Base-by-base conservation (phyloP, 306 rosid genomes). In the Cucurbita moschata region DNA sequence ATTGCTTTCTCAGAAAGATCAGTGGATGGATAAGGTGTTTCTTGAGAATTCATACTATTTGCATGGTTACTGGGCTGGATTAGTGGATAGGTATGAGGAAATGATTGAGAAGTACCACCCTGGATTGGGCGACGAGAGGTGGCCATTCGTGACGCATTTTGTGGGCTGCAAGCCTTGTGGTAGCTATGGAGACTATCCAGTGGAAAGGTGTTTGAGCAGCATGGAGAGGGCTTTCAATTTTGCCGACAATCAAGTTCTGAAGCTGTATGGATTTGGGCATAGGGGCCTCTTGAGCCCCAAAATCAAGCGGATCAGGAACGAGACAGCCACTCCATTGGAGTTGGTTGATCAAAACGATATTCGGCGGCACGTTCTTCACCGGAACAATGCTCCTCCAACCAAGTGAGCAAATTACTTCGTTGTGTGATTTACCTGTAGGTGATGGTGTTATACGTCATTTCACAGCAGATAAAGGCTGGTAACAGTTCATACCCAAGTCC, bases 161-260 rank as follows among this genome's bases (percentile, higher is more conserved):
- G 99, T 95, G 47, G 99, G 99, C 4, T 95, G 99, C 82, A 95
- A 95, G 78, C 99, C 99, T 4, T 95, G 99, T 86, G 99, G 99
- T 52, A 95, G 99, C 80, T 95, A 95, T 71, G 99, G 97, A 47
- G 99, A 95, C 82, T 95, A 95, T 79, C 91, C 99, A 0, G 99
- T 95, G 35, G 95, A 91, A 89, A 83, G 83, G 77, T 95, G 99
- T 74, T 86, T 95, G 67, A 79, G 92, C 60, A 91, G 99, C 83
- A 91, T 95, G 97, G 99, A 95, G 84, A 89, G 99, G 77, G 99
- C 99, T 30, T 95, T 81, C 81, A 95, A 95, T 79, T 95, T 95
- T 77, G 99, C 99, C 0, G 97, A 94, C 79, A 91, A 94, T 68
- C 99, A 94, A 73, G 97, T 94, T 81, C 92, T 95, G 43, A 87